Evolutionary conservation across 805 yeast genomes (phyloP), one percentile per base, ranked within the genome.

Genomic region (Grigorovia humatica): DNA sequence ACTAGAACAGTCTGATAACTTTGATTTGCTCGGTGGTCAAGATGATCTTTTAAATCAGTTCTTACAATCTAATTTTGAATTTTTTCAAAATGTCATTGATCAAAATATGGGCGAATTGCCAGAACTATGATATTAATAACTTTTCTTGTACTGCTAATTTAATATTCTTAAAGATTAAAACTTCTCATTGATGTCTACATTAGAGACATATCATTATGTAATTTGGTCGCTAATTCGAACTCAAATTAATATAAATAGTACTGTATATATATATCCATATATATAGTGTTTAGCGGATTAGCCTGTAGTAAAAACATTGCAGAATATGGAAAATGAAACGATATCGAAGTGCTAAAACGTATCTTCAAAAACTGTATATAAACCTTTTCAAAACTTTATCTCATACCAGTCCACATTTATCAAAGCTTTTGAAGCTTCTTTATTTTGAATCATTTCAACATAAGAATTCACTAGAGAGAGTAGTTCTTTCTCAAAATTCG

Each of bases 51-150:
- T 56, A 18, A 54, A 54, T 17, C 55, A 57, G 30, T 54, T 54
- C 41, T 41, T 57, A 20, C 55, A 56, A 42, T 42, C 51, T 11
- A 57, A 57, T 46, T 52, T 51, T 42, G 59, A 56, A 41, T 50
- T 54, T 44, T 56, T 57, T 19, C 41, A 50, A n/a, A 52, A 46
- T 20, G 52, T 57, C n/a, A 54, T 57, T 18, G 51, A 56, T 30
- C 57, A 48, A n/a, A 51, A 51, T 20, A 48, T 57, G 46, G 60
- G 60, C 0, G 57, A 57, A 29, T 29, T 57, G 2, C 60, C 60
- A 40, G 42, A 48, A 17, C 4, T 54, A 11, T 54, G 27, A 15
- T 9, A 6, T 15, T 7, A 38, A n/a, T n/a, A 19, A 17, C 11
- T 9, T 23, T 23, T 23, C 27, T 32, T 32, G 15, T 38, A 7